Base-by-base conservation (phyloP, 805 yeast species). In the Candida coquimbonensis region DNA sequence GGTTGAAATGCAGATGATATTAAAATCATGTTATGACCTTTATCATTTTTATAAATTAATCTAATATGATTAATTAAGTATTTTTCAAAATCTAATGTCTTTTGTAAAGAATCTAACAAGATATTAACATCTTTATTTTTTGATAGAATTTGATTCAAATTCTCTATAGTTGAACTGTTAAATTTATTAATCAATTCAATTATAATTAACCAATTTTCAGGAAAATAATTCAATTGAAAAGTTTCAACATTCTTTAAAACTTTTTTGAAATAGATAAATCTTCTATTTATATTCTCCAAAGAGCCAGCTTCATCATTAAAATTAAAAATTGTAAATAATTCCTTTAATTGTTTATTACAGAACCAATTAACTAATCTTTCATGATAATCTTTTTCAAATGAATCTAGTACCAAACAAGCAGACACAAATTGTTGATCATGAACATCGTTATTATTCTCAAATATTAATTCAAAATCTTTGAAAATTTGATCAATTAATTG, bases 271-370 rank as follows among this genome's bases (percentile, higher is more conserved):
- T 84, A 91, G 31, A 89, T 76, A 61, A 80, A 93, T 41, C 99
- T 70, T 53, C 97, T 70, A 29, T 79, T 74, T 43, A 93, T 65
- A 63, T 93, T 93, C 48, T 93, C 99, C 49, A 93, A 67, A 6
- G 95, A 83, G 1, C 97, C 97, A 0, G 99, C 99, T 64, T 93
- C 99, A 55, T 89, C 97, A 13, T 80, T 73, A 9, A 81, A 72
- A 44, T 79, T 75, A 65, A 93, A 93, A 11, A 93, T 87, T 21
- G 78, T 67, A 33, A 74, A 74, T 38, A 91, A 79, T 56, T 91
- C 98, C 55, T 75, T 76, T 44, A 93, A 69, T 50, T 83, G 80
- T 29, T 71, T 71, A 46, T 75, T 77, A 49, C 85, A 75, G 62
- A 84, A 87, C 91, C 95, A 87, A 40, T 73, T 77, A 9, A 80